phyloP scores from a whole-genome alignment of 768 basidiomycete genomes.

The Holtermanniella nyarrowii region DNA sequence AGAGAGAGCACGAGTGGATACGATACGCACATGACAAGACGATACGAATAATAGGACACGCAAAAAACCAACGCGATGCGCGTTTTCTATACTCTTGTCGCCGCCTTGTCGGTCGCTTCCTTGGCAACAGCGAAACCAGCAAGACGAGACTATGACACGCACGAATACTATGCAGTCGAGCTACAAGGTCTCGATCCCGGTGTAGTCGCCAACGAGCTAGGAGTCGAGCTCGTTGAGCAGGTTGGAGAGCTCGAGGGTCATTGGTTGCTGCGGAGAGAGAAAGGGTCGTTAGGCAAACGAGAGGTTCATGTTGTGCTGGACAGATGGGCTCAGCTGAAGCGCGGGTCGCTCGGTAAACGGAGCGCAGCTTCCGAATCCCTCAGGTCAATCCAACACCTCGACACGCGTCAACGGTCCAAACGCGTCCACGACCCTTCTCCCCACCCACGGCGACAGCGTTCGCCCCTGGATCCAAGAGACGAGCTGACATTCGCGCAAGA shows the following conservation, averaged over 20 bases:
- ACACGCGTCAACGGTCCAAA: conserved; percentile 36
- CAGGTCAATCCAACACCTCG: conserved; percentile 29
- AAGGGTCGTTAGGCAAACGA: not conserved
- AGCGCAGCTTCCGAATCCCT: not conserved
- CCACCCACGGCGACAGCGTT: not conserved
- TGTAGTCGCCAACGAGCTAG: conserved; percentile 52
- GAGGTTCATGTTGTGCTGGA: conserved; percentile 2
- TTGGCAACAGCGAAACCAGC: conserved; percentile 7
- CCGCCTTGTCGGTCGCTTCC: not conserved
- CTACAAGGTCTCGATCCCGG: conserved; percentile 46
- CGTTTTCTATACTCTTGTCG: not conserved
- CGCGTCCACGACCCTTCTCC: conserved; percentile 24
- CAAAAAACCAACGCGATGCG: no score
- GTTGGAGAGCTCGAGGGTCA: conserved; percentile 69
- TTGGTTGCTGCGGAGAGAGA: conserved; percentile 63
- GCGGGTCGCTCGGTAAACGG: conserved; percentile 9
- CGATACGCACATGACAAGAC: no score
- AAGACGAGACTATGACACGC: conserved; percentile 42
- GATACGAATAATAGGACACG: no score
- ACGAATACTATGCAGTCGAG: conserved; percentile 62
- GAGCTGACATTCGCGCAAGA: conserved; percentile 46
- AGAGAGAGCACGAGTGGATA: no score
- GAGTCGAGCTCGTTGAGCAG: conserved; percentile 76
- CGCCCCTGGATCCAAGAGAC: conserved; percentile 8
- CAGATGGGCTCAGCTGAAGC: conserved; percentile 11